Evolutionary conservation across 192 early-diverging fungal species (phyloP).

Genomic region (Martensiomyces pterosporus): DNA sequence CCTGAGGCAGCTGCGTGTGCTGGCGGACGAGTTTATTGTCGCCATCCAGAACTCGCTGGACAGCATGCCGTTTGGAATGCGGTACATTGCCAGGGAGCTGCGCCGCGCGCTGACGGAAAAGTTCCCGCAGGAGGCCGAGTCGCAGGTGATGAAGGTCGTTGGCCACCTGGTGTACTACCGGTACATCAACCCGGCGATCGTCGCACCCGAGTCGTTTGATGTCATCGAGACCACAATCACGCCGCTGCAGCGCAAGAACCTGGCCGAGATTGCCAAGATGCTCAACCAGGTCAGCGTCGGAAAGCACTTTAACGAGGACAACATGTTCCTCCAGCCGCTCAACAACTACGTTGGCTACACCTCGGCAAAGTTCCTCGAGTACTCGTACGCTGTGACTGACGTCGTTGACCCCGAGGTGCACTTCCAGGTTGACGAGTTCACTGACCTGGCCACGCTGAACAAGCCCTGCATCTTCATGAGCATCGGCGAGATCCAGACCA

Average conservation of each 20-base stretch:
- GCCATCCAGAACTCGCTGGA: constrained; percentile 76
- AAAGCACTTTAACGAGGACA: constrained; percentile 68
- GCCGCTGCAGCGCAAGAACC: constrained; percentile 91
- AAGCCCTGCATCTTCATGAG: constrained; percentile 89
- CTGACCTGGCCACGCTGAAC: constrained; percentile 70
- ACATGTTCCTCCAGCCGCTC: constrained; percentile 66
- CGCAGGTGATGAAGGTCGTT: constrained; percentile 80
- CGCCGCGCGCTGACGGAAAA: constrained; percentile 69
- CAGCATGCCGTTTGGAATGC: constrained; percentile 92
- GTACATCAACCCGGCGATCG: constrained; percentile 97
- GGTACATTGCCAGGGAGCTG: constrained; percentile 92
- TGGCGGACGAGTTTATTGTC: constrained; percentile 80
- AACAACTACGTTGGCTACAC: constrained; percentile 81
- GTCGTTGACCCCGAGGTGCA: constrained; percentile 84
- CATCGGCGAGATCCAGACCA: constrained; percentile 84
- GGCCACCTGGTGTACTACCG: constrained; percentile 97
- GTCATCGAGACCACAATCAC: constrained; percentile 83
- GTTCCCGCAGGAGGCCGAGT: constrained; percentile 77
- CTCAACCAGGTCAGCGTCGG: constrained; percentile 93
- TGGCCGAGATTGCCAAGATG: constrained; percentile 94
- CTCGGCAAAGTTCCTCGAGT: constrained; percentile 71
- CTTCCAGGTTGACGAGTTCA: constrained; percentile 88
- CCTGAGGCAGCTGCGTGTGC: constrained; percentile 69
- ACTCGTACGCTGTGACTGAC: constrained; percentile 83
- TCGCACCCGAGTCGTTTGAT: constrained; percentile 95